Evolutionary conservation across 306 rosid genomes (phyloP), one percentile per base, ranked within the genome.

Genomic region (Dicorynia guianensis): DNA sequence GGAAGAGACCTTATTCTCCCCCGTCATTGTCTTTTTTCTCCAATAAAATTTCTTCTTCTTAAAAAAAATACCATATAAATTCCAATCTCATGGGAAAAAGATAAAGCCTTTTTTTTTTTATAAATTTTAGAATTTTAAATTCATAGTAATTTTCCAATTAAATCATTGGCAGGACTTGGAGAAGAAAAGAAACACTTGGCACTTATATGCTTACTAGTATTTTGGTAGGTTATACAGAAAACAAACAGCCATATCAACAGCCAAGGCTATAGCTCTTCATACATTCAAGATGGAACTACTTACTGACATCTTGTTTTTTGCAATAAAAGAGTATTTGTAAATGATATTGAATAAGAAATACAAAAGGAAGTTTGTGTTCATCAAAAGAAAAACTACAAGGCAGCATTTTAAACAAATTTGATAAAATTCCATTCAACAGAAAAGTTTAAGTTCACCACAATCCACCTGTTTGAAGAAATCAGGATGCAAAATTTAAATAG

Each of bases 141-240:
- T 20, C 68, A 57, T 47, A 44, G 59, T 50, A 72, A 60, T 19
- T 52, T 65, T 61, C 7, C 70, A 35, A 53, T 34, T 25, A 48
- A 39, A 36, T 58, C 19, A 34, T 60, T n/a, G 34, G 55, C 38
- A 65, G 52, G 15, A 35, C 35, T 49, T 42, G 35, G 42, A 43
- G 46, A 67, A 25, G 50, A 67, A 11, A 53, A 76, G 57, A 69
- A 63, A 61, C 49, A 46, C 44, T 10, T 55, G 68, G 68, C 48
- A 54, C n/a, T 57, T 58, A 8, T 62, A 61, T 25, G 69, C 57
- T 54, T 50, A 25, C 42, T 58, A 59, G 15, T 53, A 62, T 68
- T 44, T 60, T 61, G 19, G 71, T 47, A 68, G 76, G 50, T 43
- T 34, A 19, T 19, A 35, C 8, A 15, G 63, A 43, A 67, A 46